A percentile compares a stretch with the other conserved stretches of the same genome.
Evolutionary conservation across 208 protist species (phyloP).

Genomic region (Leishmania braziliensis): DNA sequence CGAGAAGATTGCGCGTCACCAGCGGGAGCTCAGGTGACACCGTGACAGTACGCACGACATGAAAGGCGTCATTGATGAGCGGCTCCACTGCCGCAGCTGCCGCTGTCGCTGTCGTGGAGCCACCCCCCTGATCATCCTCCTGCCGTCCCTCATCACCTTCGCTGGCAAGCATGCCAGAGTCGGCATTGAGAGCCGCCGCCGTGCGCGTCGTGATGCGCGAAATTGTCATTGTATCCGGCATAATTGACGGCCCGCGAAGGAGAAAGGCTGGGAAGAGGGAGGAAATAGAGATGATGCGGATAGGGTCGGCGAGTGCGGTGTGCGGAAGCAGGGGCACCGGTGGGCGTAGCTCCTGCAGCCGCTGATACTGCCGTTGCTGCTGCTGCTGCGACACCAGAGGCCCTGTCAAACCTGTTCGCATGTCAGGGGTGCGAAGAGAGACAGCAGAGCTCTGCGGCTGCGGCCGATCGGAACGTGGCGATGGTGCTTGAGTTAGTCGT

Average conservation of each 20-base stretch:
- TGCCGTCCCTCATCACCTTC: conserved; percentile 4
- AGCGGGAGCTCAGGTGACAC: conserved; percentile 8
- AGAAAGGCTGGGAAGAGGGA: conserved; percentile 14
- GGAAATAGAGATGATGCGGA: neutral
- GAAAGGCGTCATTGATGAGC: conserved; percentile 5
- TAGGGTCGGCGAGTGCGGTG: neutral
- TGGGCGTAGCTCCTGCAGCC: neutral
- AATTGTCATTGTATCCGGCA: conserved; percentile 14
- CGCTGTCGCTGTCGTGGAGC: neutral
- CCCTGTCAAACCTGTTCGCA: neutral
- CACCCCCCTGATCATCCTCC: neutral
- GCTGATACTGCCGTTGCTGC: neutral
- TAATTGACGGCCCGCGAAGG: conserved; percentile 11
- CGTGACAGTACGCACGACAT: conserved; percentile 9
- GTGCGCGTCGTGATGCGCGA: conserved; percentile 18
- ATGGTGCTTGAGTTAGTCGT: conserved; percentile 2
- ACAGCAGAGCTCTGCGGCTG: neutral
- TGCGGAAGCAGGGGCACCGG: neutral
- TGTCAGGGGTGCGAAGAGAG: neutral
- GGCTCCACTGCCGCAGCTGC: neutral
- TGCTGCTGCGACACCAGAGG: neutral
- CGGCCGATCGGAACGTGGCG: neutral
- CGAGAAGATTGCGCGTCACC: conserved; percentile 43
- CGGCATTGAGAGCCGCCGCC: conserved; percentile 17
- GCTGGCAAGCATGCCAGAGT: conserved; percentile 10